Conservation (phyloP, 345 rosid species). For the Camelina hispida region DNA sequence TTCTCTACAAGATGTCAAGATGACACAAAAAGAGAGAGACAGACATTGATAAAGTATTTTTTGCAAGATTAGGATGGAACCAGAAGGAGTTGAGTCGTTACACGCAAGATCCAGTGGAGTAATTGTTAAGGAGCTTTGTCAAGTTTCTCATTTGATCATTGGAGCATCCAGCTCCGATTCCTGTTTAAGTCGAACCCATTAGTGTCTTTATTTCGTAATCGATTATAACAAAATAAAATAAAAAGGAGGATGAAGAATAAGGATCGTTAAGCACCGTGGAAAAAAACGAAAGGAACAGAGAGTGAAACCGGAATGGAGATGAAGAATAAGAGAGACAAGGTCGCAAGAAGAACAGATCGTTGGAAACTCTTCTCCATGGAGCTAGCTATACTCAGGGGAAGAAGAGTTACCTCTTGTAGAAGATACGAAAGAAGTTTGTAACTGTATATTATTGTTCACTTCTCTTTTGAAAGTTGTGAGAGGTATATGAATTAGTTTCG, state of each 20-base stretch:
- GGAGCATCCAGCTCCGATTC: conserved; percentile 74
- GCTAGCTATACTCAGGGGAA: neutral
- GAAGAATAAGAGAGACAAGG: conserved; percentile 35
- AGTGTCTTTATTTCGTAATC: neutral
- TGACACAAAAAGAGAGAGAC: neutral
- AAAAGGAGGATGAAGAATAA: neutral
- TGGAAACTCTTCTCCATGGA: conserved; percentile 30
- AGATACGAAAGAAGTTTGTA: neutral
- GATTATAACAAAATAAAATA: neutral
- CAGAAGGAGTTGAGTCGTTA: conserved; percentile 26
- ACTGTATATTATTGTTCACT: too few species aligned
- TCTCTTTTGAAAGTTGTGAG: neutral
- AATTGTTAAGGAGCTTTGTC: conserved; percentile 56
- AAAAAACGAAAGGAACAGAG: conserved; percentile 68
- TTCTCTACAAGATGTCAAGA: conserved; percentile 57
- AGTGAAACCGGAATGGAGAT: conserved; percentile 41
- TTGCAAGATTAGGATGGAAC: conserved; percentile 11
- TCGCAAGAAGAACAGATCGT: conserved; percentile 36
- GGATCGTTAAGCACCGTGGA: conserved; percentile 57
- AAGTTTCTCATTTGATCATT: conserved; percentile 52
- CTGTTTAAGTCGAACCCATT: conserved; percentile 44
- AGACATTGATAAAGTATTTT: neutral
- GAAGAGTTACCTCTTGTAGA: neutral
- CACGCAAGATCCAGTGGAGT: conserved; percentile 83
- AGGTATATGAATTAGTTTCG: neutral